These are phyloP conservation scores for Pichia sp. DNA, from an alignment of 1,139 yeast species.

Conservation along the genomic window DNA sequence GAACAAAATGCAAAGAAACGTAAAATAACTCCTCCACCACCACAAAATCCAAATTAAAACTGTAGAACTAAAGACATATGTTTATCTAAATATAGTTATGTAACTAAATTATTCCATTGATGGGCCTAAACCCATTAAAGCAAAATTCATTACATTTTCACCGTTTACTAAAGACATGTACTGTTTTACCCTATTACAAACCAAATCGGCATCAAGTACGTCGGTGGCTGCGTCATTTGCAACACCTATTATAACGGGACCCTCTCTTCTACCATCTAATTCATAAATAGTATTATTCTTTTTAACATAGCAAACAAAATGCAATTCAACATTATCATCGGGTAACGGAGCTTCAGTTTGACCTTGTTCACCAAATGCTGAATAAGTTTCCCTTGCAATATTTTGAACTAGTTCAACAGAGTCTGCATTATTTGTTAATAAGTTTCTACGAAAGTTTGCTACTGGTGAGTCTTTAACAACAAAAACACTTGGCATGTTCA, in stretches of 20 bases:
- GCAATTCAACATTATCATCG: constrained; percentile 57
- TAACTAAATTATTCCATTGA: constrained; percentile 32
- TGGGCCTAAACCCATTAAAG: constrained; percentile 64
- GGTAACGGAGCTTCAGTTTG: constrained; percentile 77
- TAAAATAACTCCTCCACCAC: not conserved
- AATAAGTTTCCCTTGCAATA: constrained; percentile 40
- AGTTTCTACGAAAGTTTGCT: constrained; percentile 24
- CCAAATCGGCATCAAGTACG: constrained; percentile 46
- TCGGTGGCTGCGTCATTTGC: constrained; percentile 39
- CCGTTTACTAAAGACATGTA: constrained; percentile 62
- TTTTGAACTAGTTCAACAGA: constrained; percentile 45
- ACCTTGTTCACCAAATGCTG: constrained; percentile 59
- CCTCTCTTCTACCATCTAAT: constrained; percentile 80
- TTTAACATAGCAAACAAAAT: constrained; percentile 71
- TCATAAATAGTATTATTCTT: constrained; percentile 62
- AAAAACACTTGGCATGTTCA: constrained; percentile 51
- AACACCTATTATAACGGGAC: constrained; percentile 52
- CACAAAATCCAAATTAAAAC: not conserved
- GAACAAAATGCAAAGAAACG: not conserved
- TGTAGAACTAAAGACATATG: not conserved
- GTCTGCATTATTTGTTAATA: constrained; percentile 28
- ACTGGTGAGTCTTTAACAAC: constrained; percentile 32
- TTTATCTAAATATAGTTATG: not conserved
- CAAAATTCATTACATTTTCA: constrained; percentile 52
- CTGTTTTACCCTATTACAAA: constrained; percentile 52